Evolutionary conservation across 2,329 filamentous ascomycete genomes (phyloP).

Genomic region (Stachybotrys chlorohalonatus): DNA sequence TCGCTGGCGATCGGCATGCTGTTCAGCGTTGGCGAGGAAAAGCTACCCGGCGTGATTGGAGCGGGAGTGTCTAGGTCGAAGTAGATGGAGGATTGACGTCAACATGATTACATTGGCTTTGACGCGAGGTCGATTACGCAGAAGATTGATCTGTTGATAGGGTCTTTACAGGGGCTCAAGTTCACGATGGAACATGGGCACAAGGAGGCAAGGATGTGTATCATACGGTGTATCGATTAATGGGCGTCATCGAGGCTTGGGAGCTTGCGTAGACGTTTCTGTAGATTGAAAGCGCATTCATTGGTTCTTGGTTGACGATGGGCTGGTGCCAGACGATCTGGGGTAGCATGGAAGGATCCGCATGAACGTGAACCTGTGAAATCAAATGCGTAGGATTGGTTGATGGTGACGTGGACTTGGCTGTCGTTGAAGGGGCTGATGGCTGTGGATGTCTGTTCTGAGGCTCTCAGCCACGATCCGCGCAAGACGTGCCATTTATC

Average conservation of each 20-base stretch:
- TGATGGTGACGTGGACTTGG: no score
- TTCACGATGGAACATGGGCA: not conserved
- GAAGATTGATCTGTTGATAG: not conserved
- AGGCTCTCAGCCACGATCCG: no score
- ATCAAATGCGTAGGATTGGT: no score
- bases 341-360: not conserved
- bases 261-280: constrained; percentile 18
- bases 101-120: not conserved
- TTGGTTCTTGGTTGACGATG: no score
- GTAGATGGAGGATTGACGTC: constrained; percentile 19
- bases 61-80: constrained; percentile 77
- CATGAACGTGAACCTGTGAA: no score
- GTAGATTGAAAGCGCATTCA: constrained; percentile 15
- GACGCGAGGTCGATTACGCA: not conserved
- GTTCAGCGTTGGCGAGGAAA: constrained; percentile 75
- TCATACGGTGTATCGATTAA: constrained; percentile 6
- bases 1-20: constrained; percentile 67
- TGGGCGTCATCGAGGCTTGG: constrained; percentile 4
- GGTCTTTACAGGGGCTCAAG: not conserved
- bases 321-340: not conserved
- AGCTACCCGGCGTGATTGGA: constrained; percentile 89
- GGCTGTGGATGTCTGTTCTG: no score
- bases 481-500: no score
- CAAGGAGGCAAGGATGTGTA: constrained; percentile 2
- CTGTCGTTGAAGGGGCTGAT: no score